Evolutionary conservation across 2,329 filamentous ascomycete genomes (phyloP), one percentile per base, ranked within the genome.

Genomic region (Colletotrichum sp.): DNA sequence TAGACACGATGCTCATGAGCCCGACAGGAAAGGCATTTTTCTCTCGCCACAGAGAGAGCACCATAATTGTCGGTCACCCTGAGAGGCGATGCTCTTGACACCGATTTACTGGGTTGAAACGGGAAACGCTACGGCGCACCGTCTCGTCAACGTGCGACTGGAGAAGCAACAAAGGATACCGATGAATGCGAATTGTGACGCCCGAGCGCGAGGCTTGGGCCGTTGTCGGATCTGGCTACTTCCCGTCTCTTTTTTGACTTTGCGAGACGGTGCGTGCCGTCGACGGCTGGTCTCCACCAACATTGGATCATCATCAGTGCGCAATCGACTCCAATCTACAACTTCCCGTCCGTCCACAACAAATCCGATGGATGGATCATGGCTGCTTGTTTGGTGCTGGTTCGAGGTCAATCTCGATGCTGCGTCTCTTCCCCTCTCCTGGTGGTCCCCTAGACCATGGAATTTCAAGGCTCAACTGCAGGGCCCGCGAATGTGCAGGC

Each of bases 221-320:
- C 72, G 62, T 72, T 57, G 62, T 75, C 29, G 30, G 62, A 72
- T 75, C 72, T 72, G 55, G 62, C 68, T 67, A 44, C 69, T 52
- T 72, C 72, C 69, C 72, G 63, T 75, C 63, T 32, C 36, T 59
- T 67, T 74, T 75, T 75, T 68, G 69, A 67, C 64, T 75, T 75
- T 34, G 39, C 62, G 72, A 75, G 72, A 75, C 72, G 72, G 72
- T 75, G 72, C 72, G 72, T 75, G 72, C 72, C 72, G 72, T 71
- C 69, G 32, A 68, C 69, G 72, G 72, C 22, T 63, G 69, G 55
- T 67, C 62, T 75, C 72, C 72, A 75, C 69, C 63, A 11, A 63
- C 62, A 68, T 72, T 72, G 55, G 62, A 67, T 66, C 72, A 66
- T 36, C 36, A 72, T 72, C 69, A 72, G 69, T 63, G 72, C 67